These are phyloP conservation scores for Xylaria sp. DNA, from an alignment of 2,329 filamentous ascomycete species.

Conservation along the genomic window DNA sequence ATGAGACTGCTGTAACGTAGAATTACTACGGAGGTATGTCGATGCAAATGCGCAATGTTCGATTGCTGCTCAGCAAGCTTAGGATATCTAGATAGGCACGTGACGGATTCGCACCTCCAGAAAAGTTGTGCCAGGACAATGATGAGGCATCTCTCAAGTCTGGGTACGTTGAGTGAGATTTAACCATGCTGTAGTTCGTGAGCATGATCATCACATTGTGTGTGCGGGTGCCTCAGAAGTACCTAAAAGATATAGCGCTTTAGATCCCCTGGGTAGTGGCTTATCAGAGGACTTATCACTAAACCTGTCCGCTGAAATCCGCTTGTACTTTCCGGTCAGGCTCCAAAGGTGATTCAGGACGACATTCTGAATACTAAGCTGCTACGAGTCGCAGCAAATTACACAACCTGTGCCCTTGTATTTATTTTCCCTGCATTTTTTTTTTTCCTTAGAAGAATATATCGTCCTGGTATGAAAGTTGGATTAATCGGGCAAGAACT, in stretches of 20 bases:
- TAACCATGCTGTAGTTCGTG: no score
- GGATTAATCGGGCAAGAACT: no score
- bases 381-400: neutral
- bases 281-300: neutral
- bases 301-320: neutral
- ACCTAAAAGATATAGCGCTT: neutral
- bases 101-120: no score
- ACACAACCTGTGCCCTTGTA: neutral
- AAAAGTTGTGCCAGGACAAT: no score
- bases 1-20: conserved; percentile 33
- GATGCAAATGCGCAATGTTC: no score
- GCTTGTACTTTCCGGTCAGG: neutral
- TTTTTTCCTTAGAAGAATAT: neutral
- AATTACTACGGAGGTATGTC: no score
- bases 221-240: no score
- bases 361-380: neutral
- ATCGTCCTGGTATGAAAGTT: neutral
- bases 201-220: no score
- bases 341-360: neutral
- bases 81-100: no score
- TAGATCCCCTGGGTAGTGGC: neutral
- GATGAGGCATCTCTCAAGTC: no score
- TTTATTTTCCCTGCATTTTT: neutral
- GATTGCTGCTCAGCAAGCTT: no score
- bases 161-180: no score